A percentile compares a stretch with the other conserved stretches of the same genome.
Evolutionary conservation across 1,284 basidiomycete species (phyloP).

Genomic region (Agroathelia rolfsii): DNA sequence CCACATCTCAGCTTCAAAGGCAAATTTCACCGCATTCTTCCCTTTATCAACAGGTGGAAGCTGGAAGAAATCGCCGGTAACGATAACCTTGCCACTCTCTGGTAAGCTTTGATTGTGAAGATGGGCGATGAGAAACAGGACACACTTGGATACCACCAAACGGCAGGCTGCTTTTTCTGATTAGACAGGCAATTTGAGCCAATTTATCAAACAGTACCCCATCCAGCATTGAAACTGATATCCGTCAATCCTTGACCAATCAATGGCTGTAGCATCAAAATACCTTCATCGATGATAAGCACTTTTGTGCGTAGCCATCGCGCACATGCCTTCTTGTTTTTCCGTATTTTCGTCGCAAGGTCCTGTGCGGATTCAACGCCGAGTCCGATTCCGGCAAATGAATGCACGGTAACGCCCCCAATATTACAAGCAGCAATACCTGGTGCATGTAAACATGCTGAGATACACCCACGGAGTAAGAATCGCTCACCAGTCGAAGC

Average conservation of each 20-base stretch:
- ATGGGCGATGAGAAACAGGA: conserved; percentile 2
- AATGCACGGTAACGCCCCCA: conserved; percentile 83
- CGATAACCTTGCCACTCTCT: no score
- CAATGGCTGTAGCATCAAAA: not conserved
- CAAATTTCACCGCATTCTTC: conserved; percentile 43
- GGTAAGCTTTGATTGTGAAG: no score
- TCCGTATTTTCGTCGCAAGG: conserved; percentile 53
- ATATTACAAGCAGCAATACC: conserved; percentile 91
- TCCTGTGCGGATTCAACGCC: conserved; percentile 53
- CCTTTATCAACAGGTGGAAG: conserved; percentile 77
- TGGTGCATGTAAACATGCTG: conserved; percentile 13
- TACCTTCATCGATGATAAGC: conserved; percentile 88
- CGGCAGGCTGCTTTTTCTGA: conserved; percentile 50
- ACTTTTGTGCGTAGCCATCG: conserved; percentile 73
- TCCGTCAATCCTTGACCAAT: not conserved
- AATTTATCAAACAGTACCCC: conserved; percentile 83
- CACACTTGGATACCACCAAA: conserved; percentile 88
- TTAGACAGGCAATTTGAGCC: conserved; percentile 47
- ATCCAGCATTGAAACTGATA: conserved; percentile 85
- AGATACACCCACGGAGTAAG: conserved; percentile 2
- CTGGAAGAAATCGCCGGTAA: conserved; percentile 91
- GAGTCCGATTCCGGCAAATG: conserved; percentile 83
- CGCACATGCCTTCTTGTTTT: conserved; percentile 53
- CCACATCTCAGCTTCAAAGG: conserved; percentile 83
- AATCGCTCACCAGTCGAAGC: conserved; percentile 66